These are phyloP conservation scores for Coix lacrymajobi DNA, from an alignment of 176 grass and related monocot genomes.

Conservation along the genomic window DNA sequence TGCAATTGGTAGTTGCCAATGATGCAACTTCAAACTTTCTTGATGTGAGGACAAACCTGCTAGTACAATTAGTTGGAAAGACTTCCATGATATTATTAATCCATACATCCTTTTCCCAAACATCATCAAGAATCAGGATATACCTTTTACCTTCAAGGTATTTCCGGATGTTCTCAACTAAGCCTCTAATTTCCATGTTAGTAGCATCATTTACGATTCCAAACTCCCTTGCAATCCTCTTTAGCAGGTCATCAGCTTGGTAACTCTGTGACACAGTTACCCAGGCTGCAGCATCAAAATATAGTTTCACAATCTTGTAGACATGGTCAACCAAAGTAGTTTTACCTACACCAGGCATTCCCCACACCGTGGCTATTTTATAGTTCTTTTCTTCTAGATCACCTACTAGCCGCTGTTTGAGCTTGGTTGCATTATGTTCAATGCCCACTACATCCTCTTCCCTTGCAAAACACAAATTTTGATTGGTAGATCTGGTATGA, in stretches of 20 bases:
- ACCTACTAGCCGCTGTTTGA: no score
- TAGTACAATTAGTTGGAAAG: not conserved
- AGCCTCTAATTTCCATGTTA: not conserved
- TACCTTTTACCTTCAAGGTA: constrained; percentile 4
- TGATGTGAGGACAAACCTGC: not conserved
- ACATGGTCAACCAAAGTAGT: not conserved
- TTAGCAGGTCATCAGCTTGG: not conserved
- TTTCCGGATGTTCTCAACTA: not conserved
- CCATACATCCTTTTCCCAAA: not conserved
- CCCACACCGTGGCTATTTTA: no score
- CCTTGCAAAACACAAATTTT: not conserved
- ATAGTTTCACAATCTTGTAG: not conserved
- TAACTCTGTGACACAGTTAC: not conserved
- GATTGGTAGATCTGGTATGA: not conserved
- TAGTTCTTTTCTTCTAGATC: no score
- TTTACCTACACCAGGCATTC: not conserved
- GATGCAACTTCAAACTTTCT: not conserved
- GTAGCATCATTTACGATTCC: not conserved
- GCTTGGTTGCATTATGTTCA: no score
- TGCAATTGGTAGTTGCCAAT: not conserved
- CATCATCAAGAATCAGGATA: constrained; percentile 3
- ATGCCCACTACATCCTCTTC: not conserved
- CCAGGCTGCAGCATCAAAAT: not conserved
- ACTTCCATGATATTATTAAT: not conserved
- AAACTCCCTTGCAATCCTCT: not conserved